Conservation (phyloP, 495 filamentous ascomycete genomes). For the Acidiella bohemica region DNA sequence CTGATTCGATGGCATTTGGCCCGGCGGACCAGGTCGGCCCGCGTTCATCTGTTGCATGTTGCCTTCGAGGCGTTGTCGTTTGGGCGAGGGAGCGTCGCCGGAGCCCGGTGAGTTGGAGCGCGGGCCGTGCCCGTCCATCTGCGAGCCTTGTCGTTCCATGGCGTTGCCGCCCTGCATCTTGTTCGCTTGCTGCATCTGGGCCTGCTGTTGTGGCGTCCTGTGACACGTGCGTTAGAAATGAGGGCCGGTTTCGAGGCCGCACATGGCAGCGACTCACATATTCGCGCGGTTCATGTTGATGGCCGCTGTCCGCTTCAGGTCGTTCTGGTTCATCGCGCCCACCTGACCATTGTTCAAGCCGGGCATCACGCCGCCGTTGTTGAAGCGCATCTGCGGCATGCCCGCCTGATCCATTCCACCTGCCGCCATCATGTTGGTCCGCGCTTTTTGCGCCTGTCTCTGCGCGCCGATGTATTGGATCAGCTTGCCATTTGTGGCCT, state of each 20-base stretch:
- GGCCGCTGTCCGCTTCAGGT: slow-evolving; percentile 11
- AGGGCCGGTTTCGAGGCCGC: no score
- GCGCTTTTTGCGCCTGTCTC: slow-evolving; percentile 3
- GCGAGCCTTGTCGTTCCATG: slow-evolving; percentile 76
- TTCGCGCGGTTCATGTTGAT: slow-evolving; percentile 50
- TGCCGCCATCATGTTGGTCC: slow-evolving; percentile 11
- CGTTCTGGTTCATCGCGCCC: slow-evolving; percentile 29
- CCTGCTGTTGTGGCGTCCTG: slow-evolving; percentile 12
- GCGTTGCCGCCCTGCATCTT: slow-evolving; percentile 57
- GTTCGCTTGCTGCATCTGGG: slow-evolving; percentile 47
- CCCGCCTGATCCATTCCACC: slow-evolving; percentile 47
- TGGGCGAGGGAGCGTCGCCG: slow-evolving; percentile 87
- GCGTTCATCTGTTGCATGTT: slow-evolving; percentile 66
- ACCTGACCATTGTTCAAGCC: slow-evolving; percentile 23
- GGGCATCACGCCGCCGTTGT: slow-evolving; percentile 26
- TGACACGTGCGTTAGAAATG: no score
- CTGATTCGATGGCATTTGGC: slow-evolving; percentile 34
- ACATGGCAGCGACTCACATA: no score
- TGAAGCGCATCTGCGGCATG: slow-evolving; percentile 48
- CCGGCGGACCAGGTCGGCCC: slow-evolving; percentile 25
- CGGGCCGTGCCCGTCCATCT: slow-evolving; percentile 72
- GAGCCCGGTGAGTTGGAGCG: slow-evolving; percentile 66
- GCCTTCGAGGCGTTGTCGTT: slow-evolving; percentile 76
- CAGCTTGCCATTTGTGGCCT: slow-evolving; percentile 45
- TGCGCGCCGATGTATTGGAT: slow-evolving; percentile 59